A percentile compares a stretch with the other conserved stretches of the same genome.
phyloP scores from a whole-genome alignment of 352 stramenopile genomes.

The Phytophthora pini region DNA sequence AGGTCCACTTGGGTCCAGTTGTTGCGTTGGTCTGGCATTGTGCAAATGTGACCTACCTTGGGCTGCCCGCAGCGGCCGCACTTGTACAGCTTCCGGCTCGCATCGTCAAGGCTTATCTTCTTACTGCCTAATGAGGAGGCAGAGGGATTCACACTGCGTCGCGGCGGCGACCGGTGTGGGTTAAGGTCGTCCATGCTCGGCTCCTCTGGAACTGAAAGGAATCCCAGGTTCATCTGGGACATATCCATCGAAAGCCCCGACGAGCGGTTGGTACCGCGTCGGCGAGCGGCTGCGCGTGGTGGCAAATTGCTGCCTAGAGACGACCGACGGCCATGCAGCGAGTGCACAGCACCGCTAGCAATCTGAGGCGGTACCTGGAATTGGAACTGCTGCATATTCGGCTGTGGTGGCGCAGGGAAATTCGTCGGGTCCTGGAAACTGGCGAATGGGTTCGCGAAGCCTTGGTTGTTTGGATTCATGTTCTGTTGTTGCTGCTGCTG shows the following conservation, averaged over 20 bases:
- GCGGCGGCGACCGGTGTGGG: constrained; percentile 34
- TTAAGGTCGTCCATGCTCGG: constrained; percentile 53
- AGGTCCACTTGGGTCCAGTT: constrained; percentile 86
- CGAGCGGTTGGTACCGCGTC: constrained; percentile 53
- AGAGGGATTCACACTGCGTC: constrained; percentile 27
- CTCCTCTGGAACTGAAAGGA: constrained; percentile 72
- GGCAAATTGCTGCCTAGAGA: constrained; percentile 58
- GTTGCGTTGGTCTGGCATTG: constrained; percentile 86
- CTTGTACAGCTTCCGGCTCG: constrained; percentile 87
- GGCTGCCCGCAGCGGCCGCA: constrained; percentile 84
- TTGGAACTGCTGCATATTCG: constrained; percentile 49
- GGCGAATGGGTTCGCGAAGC: constrained; percentile 41
- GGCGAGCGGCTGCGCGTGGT: constrained; percentile 33
- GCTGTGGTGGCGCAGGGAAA: constrained; percentile 27
- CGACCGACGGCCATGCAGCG: constrained; percentile 55
- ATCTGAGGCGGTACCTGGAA: constrained; percentile 68
- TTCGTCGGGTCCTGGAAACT: constrained; percentile 42
- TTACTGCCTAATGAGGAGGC: constrained; percentile 35
- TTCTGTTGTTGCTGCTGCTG: constrained; percentile 39
- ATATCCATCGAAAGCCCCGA: constrained; percentile 86
- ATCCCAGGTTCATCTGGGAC: constrained; percentile 80
- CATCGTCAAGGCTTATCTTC: constrained; percentile 41
- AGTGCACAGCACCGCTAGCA: constrained; percentile 61
- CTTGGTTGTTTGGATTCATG: constrained; percentile 36
- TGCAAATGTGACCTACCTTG: constrained; percentile 89